Evolutionary conservation across 1,284 basidiomycete genomes (phyloP), one percentile per base, ranked within the genome.

Genomic region (Filobasidium uniguttulatum): DNA sequence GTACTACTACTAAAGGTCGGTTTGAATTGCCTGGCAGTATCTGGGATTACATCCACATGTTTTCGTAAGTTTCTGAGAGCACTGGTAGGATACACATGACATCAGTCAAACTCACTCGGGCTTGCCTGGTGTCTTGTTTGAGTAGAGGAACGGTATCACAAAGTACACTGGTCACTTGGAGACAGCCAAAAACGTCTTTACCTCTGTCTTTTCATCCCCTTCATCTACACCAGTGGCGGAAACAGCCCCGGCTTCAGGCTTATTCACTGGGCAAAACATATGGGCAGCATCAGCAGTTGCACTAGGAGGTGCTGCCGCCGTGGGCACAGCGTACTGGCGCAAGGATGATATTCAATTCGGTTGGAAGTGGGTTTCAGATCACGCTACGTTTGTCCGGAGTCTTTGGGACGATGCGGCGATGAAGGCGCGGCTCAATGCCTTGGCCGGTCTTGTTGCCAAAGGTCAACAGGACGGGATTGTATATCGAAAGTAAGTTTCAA

Each of bases 351-450:
- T 91, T 34, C 75, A 76, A 5, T 73, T 74, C 26, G 79, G 84
- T 2, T 84, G 83, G 60, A 72, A 75, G 14, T 91, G 82, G 80
- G 79, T 82, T 3, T 79, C 76, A 19, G 89, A 93, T 56, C 91
- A 97, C 66, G 79, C 94, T 77, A 83, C 82, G 59, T 97, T 87
- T 65, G 82, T 94, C 14, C 79, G 82, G 34, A 86, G 78, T 56
- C 71, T 96, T 10, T 96, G 89, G 89, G 83, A 93, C 59, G 78
- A 81, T 55, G 71, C 75, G 25, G 74, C 71, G 1, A 70, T 90
- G 63, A 73, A 74, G 45, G 67, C 65, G 49, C 76, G 91, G 25
- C 60, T 91, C 48, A 77, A 81, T 28, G 71, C 69, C 20, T 64
- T 91, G 35, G 67, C 83, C 45, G 71, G 74, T 36, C 72, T 80